phyloP scores from a whole-genome alignment of 2,329 filamentous ascomycete genomes.

The Bipolaris gigantea region DNA sequence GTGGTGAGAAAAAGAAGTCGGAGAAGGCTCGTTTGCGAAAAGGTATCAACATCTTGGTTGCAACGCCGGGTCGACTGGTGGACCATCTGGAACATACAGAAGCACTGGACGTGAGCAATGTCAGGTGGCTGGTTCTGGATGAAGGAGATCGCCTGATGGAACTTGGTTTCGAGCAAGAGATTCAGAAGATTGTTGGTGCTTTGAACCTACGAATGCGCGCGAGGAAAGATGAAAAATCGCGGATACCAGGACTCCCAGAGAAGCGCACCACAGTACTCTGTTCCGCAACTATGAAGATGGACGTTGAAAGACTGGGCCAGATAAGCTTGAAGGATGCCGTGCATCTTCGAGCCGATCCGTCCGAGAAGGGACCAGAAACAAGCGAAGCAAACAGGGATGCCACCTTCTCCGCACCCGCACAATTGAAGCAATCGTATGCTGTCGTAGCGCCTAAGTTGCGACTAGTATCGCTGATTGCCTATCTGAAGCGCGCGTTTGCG shows the following conservation, averaged over 20 bases:
- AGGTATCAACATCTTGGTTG: slow-evolving; percentile 92
- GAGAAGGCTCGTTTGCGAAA: slow-evolving; percentile 94
- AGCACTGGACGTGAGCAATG: slow-evolving; percentile 81
- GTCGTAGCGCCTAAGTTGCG: slow-evolving; percentile 87
- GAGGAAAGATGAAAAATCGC: slow-evolving; percentile 61
- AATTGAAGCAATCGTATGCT: slow-evolving; percentile 89
- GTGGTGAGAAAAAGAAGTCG: slow-evolving; percentile 72
- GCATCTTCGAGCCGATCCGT: slow-evolving; percentile 73
- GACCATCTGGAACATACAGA: slow-evolving; percentile 94
- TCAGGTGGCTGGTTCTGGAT: slow-evolving; percentile 91
- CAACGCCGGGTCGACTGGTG: slow-evolving; percentile 85
- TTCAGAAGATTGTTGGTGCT: slow-evolving; percentile 81
- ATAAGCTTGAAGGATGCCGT: slow-evolving; percentile 93
- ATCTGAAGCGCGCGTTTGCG: slow-evolving; percentile 84
- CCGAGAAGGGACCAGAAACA: slow-evolving; percentile 55
- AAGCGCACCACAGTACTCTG: slow-evolving; percentile 86
- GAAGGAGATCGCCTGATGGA: slow-evolving; percentile 99
- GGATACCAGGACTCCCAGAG: slow-evolving; percentile 68
- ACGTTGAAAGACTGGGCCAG: slow-evolving; percentile 88
- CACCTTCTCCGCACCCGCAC: slow-evolving; percentile 79
- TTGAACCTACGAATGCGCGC: slow-evolving; percentile 67
- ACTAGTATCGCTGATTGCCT: slow-evolving; percentile 80
- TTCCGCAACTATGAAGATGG: slow-evolving; percentile 97
- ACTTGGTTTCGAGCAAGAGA: slow-evolving; percentile 91
- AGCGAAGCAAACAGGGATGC: slow-evolving; percentile 51